A percentile compares a stretch with the other conserved stretches of the same genome.
phyloP scores from a whole-genome alignment of 495 filamentous ascomycete genomes.

The Bathelium albidoporum region DNA sequence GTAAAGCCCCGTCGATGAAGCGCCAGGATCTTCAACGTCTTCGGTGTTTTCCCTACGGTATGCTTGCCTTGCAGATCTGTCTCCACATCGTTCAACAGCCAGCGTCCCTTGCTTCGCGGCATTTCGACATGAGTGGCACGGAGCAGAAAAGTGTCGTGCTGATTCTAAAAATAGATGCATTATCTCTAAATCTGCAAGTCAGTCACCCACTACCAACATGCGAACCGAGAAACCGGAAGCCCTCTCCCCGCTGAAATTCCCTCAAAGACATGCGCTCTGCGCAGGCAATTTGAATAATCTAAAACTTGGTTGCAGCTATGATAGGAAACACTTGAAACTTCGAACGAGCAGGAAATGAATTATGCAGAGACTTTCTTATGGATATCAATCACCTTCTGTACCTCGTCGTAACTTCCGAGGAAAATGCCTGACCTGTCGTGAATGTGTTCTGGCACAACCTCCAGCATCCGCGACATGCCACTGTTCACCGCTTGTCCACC shows the following conservation, averaged over 20 bases:
- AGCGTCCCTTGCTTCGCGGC: not conserved
- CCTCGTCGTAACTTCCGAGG: conserved; percentile 86
- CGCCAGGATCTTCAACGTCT: not conserved
- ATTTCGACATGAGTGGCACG: not conserved
- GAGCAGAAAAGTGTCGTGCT: not conserved
- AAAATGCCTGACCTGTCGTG: conserved; percentile 95
- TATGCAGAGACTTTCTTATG: conserved; percentile 37
- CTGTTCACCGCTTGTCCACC: conserved; percentile 87
- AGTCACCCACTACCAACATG: not conserved
- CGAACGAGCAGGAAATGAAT: not conserved
- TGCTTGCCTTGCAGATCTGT: not conserved
- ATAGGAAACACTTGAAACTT: no score
- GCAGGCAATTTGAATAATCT: not conserved
- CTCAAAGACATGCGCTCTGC: not conserved
- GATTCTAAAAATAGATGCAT: not conserved
- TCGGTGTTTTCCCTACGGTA: no score
- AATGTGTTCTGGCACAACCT: conserved; percentile 83
- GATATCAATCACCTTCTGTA: conserved; percentile 83
- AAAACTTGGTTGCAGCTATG: no score
- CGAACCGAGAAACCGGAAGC: not conserved
- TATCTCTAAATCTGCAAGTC: not conserved
- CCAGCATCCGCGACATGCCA: conserved; percentile 78
- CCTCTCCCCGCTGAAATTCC: not conserved
- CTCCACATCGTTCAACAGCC: not conserved
- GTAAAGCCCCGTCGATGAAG: not conserved